Evolutionary conservation across 1,284 basidiomycete genomes (phyloP), one percentile per base, ranked within the genome.

Genomic region (Cryptococcus hybrid): DNA sequence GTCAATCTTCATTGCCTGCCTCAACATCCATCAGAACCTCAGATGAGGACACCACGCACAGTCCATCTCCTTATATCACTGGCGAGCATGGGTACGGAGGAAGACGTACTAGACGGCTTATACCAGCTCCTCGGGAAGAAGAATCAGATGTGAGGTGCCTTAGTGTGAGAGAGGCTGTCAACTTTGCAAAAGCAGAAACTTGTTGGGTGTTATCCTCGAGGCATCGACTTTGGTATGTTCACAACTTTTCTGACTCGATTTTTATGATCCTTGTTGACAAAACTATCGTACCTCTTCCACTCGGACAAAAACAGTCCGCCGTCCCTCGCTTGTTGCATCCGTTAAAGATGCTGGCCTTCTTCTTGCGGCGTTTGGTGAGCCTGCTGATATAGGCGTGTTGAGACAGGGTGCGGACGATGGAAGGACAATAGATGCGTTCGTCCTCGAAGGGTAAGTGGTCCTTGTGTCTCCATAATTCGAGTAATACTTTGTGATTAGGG

Each of bases 181-280:
- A 95, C 67, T 97, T 98, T 74, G 91, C 94, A 24, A 92, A 74
- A 82, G 83, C 57, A 98, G 97, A 78, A 99, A 99, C 76, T 80
- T 99, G 42, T 80, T 99, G 58, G 96, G 96, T 57, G 83, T 99
- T 52, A 87, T 96, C 73, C 84, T 96, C 51, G 90, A 97, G 75
- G 88, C 89, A n/a, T 85, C 88, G 44, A 82, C 96, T 59, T 78
- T 98, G 77, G 92, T 93, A 66, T 75, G 84, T 80, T 15, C 9
- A 8, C 30, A 5, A 15, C 34, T 36, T 36, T 40, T 15, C 12
- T 15, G 9, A 47, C 18, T 12, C 30, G 12, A 47, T 47, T 34
- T 47, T 12, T 18, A 9, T 47, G n/a, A 9, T 13, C 11, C 46
- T 15, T 47, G 12, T 11, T 47, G 12, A 47, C 46, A 47, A 24